Evolutionary conservation across 2,329 filamentous ascomycete genomes (phyloP), one percentile per base, ranked within the genome.

Genomic region (Neonectria coccinea): DNA sequence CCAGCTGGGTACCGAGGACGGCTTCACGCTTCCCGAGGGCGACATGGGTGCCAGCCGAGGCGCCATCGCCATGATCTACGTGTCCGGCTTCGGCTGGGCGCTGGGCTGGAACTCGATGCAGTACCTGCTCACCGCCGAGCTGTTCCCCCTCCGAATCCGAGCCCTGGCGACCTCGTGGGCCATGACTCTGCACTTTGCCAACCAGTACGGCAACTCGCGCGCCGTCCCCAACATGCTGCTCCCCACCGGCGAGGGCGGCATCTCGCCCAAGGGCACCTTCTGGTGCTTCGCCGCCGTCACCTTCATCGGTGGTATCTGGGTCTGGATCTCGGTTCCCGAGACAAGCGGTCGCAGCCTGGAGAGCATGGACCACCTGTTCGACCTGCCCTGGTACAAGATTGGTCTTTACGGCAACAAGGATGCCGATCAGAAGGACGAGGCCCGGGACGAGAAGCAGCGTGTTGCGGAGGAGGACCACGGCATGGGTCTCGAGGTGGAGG

Each of bases 131-230:
- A 93, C 91, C 14, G 90, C 91, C 1, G 92, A 94, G 75, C 84
- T 94, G 65, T 94, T 92, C 80, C 91, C 92, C 1, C 84, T 94
- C 10, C 86, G 91, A 4, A 88, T 94, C 54, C 87, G 92, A 59
- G 91, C 91, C 4, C 79, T 93, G 10, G 88, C 89, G 20, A 91
- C 90, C 0, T 91, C 88, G 0, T 84, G 91, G 74, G 88, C 90
- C 51, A 94, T 94, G 92, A 91, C 88, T 0, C 85, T 93, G 64
- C 91, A 94, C 78, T 94, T 94, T 74, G 89, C 86, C 64, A 92
- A 92, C 77, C 91, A 93, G 78, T 94, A 92, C 75, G 92, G 91
- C 27, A 93, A 92, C 80, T 85, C 88, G 1, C 89, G 92, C 39
- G 91, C 92, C 0, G 89, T 93, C 0, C 92, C 91, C 1, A 87